Percentiles rank a stretch among this genome's conserved stretches.
phyloP scores from a whole-genome alignment of 495 filamentous ascomycete species.

The Pyronema domesticum region DNA sequence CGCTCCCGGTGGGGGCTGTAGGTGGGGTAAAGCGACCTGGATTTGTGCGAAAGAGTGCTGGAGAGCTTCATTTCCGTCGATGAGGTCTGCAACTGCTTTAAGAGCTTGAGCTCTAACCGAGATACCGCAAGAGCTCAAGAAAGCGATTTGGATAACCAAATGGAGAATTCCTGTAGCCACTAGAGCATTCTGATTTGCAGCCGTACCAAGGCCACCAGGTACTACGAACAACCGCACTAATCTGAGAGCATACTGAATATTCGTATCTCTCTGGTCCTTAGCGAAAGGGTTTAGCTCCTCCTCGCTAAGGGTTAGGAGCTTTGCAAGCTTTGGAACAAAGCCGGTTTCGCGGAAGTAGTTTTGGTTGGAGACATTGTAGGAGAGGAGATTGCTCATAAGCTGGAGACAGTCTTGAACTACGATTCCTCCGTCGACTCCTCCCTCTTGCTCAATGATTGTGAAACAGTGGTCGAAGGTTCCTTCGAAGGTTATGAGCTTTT shows the following conservation, averaged over 20 bases:
- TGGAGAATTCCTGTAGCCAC: constrained; percentile 66
- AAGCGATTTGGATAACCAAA: constrained; percentile 66
- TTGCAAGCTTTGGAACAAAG: constrained; percentile 54
- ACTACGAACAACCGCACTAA: constrained; percentile 74
- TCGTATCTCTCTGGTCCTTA: constrained; percentile 64
- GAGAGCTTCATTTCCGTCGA: constrained; percentile 58
- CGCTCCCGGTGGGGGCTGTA: constrained; percentile 32
- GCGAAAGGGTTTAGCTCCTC: constrained; percentile 54
- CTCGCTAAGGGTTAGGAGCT: constrained; percentile 44
- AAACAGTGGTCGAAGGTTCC: constrained; percentile 83
- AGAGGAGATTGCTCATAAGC: constrained; percentile 75
- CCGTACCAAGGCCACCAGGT: constrained; percentile 57
- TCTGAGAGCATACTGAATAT: constrained; percentile 75
- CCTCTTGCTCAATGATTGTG: constrained; percentile 61
- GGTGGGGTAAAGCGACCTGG: constrained; percentile 34
- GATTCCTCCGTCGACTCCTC: constrained; percentile 67
- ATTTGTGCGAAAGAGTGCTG: constrained; percentile 83
- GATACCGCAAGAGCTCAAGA: constrained; percentile 54
- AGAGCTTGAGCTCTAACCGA: constrained; percentile 55
- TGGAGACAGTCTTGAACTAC: constrained; percentile 90
- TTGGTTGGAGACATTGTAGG: constrained; percentile 79
- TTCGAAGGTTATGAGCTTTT: constrained; percentile 88
- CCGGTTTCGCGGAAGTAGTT: constrained; percentile 85
- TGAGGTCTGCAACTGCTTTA: constrained; percentile 67
- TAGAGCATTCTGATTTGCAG: constrained; percentile 70